Evolutionary conservation across 2,329 filamentous ascomycete species (phyloP).

Genomic region (Hypocreales sp.): DNA sequence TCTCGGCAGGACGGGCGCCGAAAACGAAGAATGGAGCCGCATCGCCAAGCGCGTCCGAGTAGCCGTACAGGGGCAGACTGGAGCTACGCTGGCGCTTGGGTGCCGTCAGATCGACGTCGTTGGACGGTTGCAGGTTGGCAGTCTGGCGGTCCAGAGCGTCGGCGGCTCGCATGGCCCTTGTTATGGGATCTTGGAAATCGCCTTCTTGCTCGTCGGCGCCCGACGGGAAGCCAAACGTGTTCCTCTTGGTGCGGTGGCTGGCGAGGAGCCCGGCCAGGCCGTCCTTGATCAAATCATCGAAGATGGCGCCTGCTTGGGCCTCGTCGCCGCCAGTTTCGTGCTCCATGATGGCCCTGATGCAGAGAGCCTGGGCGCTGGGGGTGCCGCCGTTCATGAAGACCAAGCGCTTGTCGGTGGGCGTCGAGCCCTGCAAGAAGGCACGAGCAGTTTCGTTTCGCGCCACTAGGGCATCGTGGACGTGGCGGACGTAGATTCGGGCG

Average conservation of each 20-base stretch:
- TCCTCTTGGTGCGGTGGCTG: conserved; percentile 7
- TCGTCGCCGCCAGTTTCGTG: conserved; percentile 33
- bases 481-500: conserved; percentile 23
- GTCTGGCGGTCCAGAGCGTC: conserved; percentile 41
- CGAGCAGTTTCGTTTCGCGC: conserved; percentile 31
- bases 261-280: conserved; percentile 25
- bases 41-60: conserved; percentile 25
- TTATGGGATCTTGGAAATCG: conserved; percentile 30
- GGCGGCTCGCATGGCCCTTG: conserved; percentile 41
- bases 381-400: conserved; percentile 48
- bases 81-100: conserved; percentile 27
- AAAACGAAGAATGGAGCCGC: conserved; percentile 32
- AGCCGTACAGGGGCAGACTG: conserved; percentile 31
- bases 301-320: conserved; percentile 32
- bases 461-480: conserved; percentile 32
- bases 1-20: conserved; percentile 16
- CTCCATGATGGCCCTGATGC: conserved; percentile 37
- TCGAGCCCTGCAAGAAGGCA: conserved; percentile 32
- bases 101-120: conserved; percentile 30
- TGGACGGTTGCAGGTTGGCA: conserved; percentile 32
- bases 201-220: conserved; percentile 2
- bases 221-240: conserved; percentile 1
- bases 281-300: conserved; percentile 31
- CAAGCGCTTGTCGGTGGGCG: conserved; percentile 30
- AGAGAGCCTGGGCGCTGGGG: conserved; percentile 35